Evolutionary conservation across 2,329 filamentous ascomycete species (phyloP).

Genomic region (Ophiostoma piceae): DNA sequence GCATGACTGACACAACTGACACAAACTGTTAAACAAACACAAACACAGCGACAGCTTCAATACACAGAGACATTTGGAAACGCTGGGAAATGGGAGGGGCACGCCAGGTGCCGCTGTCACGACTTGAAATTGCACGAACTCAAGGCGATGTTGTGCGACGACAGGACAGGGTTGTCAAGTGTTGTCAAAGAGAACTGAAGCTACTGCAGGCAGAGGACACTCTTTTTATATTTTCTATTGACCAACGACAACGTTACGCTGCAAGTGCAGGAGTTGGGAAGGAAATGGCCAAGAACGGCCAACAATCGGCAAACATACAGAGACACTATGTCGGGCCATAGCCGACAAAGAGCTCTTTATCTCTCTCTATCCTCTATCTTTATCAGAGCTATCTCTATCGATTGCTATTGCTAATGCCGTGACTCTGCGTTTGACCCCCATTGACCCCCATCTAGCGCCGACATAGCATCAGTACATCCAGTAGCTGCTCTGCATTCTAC

Average conservation of each 20-base stretch:
- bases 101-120: neutral
- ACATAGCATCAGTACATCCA: no score
- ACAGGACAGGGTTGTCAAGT: neutral
- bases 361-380: neutral
- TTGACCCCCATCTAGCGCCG: conserved; percentile 1
- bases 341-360: neutral
- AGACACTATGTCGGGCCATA: neutral
- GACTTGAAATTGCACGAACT: neutral
- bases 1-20: neutral
- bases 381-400: neutral
- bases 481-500: no score
- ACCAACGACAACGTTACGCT: neutral
- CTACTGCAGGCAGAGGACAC: no score
- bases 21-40: neutral
- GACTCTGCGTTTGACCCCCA: neutral
- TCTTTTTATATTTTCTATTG: no score
- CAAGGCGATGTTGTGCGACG: neutral
- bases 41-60: neutral
- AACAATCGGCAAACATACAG: neutral
- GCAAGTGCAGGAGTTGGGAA: no score
- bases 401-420: conserved; percentile 1
- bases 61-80: conserved; percentile 1
- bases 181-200: neutral
- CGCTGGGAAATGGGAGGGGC: neutral
- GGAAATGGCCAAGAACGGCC: neutral